These are phyloP conservation scores for Cymbopogon citratus DNA, from an alignment of 176 grass and related monocot genomes.

Conservation along the genomic window DNA sequence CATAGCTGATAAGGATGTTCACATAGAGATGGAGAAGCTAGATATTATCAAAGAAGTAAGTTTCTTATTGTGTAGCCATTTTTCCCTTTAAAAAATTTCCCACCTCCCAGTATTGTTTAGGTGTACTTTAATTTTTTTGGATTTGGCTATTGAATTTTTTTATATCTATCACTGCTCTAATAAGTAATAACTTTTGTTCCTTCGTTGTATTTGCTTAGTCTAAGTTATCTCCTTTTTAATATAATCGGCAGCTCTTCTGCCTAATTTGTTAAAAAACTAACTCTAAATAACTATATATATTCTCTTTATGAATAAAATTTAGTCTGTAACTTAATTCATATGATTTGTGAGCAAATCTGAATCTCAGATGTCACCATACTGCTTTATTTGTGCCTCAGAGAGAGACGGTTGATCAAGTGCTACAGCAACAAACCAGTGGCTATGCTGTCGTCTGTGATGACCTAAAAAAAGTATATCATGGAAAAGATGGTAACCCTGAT, in stretches of 20 bases:
- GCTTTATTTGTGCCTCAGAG: constrained; percentile 46
- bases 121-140: background rate
- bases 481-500: constrained; percentile 82
- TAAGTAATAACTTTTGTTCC: background rate
- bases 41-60: constrained; percentile 81
- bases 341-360: background rate
- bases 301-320: constrained; percentile 5
- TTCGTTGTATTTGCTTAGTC: background rate
- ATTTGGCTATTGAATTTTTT: background rate
- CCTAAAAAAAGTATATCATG: constrained; percentile 80
- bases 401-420: constrained; percentile 61
- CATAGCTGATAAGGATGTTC: constrained; percentile 30
- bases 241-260: background rate
- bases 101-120: background rate
- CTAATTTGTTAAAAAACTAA: background rate
- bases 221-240: background rate
- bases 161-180: background rate
- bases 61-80: background rate
- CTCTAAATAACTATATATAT: background rate
- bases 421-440: constrained; percentile 36
- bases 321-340: background rate
- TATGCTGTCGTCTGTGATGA: constrained; percentile 77
- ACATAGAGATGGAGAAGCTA: constrained; percentile 59
- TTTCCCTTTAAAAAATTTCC: background rate
- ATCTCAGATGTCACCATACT: background rate